Conservation (phyloP, 805 yeast species). For the Candida oleophila region DNA sequence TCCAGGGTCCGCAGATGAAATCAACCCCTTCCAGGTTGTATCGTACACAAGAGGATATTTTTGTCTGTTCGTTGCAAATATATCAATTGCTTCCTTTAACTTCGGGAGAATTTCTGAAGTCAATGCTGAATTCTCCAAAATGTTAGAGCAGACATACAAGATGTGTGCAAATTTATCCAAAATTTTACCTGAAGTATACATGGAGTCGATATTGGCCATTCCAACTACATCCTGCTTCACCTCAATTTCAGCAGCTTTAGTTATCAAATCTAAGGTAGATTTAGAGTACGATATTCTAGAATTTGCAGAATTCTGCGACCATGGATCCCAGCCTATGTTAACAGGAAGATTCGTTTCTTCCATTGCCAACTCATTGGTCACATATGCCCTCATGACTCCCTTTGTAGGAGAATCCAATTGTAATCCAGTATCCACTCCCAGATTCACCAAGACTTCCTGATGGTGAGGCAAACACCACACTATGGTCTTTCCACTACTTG, state of each 20-base stretch:
- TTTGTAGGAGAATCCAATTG: constrained; percentile 49
- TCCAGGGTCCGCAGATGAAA: constrained; percentile 62
- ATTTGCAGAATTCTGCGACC: constrained; percentile 48
- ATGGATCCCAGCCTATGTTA: constrained; percentile 50
- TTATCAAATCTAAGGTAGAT: constrained; percentile 34
- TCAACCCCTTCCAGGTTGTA: constrained; percentile 71
- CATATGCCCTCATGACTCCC: constrained; percentile 47
- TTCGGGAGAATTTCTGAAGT: constrained; percentile 53
- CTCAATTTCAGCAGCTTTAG: constrained; percentile 52
- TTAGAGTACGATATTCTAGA: constrained; percentile 27
- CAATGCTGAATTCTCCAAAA: constrained; percentile 55
- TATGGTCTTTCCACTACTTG: constrained; percentile 27
- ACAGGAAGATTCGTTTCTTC: constrained; percentile 40
- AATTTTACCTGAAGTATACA: constrained; percentile 87
- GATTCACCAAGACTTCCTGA: constrained; percentile 35
- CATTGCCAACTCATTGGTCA: constrained; percentile 40
- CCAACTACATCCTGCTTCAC: constrained; percentile 52
- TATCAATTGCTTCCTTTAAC: constrained; percentile 64
- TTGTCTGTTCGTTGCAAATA: constrained; percentile 71
- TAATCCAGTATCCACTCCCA: constrained; percentile 28
- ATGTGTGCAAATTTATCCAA: constrained; percentile 90
- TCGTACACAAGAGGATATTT: constrained; percentile 76
- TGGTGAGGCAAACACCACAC: constrained; percentile 57
- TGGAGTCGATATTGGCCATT: constrained; percentile 71
- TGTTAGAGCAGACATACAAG: constrained; percentile 65